Base-by-base conservation (phyloP, 768 basidiomycete species). In the Xerocomellus intermedius region DNA sequence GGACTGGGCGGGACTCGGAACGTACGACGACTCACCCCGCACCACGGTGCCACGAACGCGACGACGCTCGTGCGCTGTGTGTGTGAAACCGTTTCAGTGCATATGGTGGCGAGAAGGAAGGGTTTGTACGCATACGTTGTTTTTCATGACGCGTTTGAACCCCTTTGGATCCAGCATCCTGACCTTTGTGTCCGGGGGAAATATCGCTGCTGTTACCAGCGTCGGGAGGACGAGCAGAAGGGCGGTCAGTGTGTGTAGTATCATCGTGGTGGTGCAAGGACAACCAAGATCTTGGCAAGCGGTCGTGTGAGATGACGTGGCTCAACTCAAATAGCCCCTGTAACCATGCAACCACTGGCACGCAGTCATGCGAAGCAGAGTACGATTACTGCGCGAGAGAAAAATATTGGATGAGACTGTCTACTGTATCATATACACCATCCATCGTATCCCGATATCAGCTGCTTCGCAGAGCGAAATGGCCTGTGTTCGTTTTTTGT, bases 31-130 rank as follows among this genome's bases (percentile, higher is more conserved):
- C 87, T 68, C 69, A 91, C 89, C 60, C 89, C 90, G 65, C 90
- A 94, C 94, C 94, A 96, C 4, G 93, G 90, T n/a, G 94, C 94
- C 13, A 94, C 88, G 66, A 95, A 97, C 2, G 92, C 94, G 17
- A 96, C 86, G 65, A 94, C 70, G 57, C 79, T 82, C 32, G 91
- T 88, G 73, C 81, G 76, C 91, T 92, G 61, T 10, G 44, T 36
- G 19, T 50, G 30, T 28, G 30, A 37, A 30, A n/a, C 39, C 5
- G 32, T 19, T 36, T 56, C 17, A 36, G 53, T 42, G 17, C 17
- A 50, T 48, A 19, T 22, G 28, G 21, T n/a, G 17, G 9, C 5
- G 14, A 36, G 8, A 39, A 12, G n/a, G 8, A 39, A 9, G n/a
- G 24, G 8, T 13, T 17, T 30, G 37, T 50, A 54, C 35, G 74